Base-by-base conservation (phyloP, 495 filamentous ascomycete species). In the Penicillium samsonianum region DNA sequence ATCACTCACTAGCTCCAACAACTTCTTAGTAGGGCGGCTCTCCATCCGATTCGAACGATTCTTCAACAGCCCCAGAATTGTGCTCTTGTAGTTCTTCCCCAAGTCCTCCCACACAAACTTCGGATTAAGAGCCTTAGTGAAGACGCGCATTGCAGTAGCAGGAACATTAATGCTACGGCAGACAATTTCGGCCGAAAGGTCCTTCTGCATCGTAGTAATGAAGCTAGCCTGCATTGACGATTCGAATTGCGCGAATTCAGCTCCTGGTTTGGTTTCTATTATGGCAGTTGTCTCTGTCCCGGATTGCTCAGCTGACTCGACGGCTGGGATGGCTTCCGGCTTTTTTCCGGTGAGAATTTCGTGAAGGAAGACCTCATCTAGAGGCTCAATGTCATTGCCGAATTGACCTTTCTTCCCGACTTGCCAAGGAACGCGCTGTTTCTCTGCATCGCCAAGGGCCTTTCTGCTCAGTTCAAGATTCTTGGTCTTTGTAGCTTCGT, bases 391-490 rank as follows among this genome's bases (percentile, higher is more conserved):
- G 16, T 17, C 16, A 16, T 59, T 19, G 46, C 53, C 49, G 22
- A 53, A 60, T 40, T 65, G n/a, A 9, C 60, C 60, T 19, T 58
- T 48, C 53, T 63, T 63, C n/a, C 65, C 60, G 19, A 68, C 60
- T 51, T 61, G 63, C 65, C 63, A 68, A 22, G 65, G 58, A 20
- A 63, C 54, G 22, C 63, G 59, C 11, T 16, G 3, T 43, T 37
- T 60, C 47, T 68, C 65, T 45, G 63, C 65, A 54, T 65, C 65
- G 8, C 63, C 45, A 25, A 53, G 16, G 25, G 62, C 54, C 33
- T 63, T 31, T 16, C 3, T 17, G 11, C 4, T 25, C 6, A 43
- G 19, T 43, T 25, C 4, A 2, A 23, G 12, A 11, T 41, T 50
- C 1, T 19, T 37, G 9, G n/a, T 26, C 25, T 17, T 40, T 5